A percentile compares a stretch with the other conserved stretches of the same genome.
These are phyloP conservation scores for Agrocybe chaxingu DNA, from an alignment of 768 basidiomycete genomes.

Conservation along the genomic window DNA sequence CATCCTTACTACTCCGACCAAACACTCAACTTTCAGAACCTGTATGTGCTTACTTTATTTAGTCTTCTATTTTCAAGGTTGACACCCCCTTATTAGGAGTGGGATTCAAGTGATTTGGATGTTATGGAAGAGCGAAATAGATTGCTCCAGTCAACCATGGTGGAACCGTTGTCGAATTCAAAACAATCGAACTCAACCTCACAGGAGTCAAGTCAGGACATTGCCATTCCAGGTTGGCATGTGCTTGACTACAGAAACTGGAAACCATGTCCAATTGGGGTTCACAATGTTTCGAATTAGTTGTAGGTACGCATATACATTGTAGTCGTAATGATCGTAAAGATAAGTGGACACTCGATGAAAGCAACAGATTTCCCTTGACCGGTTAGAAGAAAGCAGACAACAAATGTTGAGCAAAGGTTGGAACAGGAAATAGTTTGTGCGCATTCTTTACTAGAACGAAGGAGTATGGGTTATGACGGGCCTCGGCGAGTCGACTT, in stretches of 20 bases:
- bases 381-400: neutral
- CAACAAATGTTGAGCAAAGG: too few relatives aligned
- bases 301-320: neutral
- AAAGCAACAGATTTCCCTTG: neutral
- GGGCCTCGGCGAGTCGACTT: constrained; percentile 14
- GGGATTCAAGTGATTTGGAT: constrained; percentile 47
- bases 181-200: neutral
- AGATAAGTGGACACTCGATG: neutral
- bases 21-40: constrained; percentile 2
- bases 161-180: neutral
- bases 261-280: constrained; percentile 69
- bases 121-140: constrained; percentile 56
- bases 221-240: constrained; percentile 48
- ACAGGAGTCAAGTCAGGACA: neutral
- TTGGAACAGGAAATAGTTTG: too few relatives aligned
- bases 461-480: too few relatives aligned
- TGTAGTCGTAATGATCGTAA: neutral
- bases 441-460: too few relatives aligned
- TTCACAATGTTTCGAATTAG: constrained; percentile 22
- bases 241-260: constrained; percentile 44
- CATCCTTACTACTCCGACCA: constrained; percentile 7
- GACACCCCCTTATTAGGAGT: constrained; percentile 32
- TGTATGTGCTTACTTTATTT: constrained; percentile 2
- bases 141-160: constrained; percentile 10
- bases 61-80: neutral